These are phyloP conservation scores for Dendrocalamus latiflorus DNA, from an alignment of 202 grass and related monocot genomes.

Conservation along the genomic window DNA sequence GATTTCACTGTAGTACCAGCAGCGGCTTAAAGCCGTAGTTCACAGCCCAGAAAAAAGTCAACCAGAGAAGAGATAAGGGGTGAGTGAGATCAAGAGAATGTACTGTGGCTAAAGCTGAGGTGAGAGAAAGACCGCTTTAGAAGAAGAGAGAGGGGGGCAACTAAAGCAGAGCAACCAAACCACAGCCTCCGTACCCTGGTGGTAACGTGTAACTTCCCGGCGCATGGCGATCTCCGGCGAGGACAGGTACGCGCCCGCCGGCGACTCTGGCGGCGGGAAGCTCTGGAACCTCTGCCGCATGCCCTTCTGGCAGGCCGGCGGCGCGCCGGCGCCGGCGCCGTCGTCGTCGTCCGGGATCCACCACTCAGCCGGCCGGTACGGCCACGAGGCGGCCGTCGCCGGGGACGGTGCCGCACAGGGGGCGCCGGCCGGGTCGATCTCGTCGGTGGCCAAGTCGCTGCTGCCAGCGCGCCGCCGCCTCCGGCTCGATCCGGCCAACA, in stretches of 20 bases:
- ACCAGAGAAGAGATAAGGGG: slow-evolving; percentile 29
- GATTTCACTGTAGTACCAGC: slow-evolving; percentile 26
- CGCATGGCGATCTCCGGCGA: slow-evolving; percentile 62
- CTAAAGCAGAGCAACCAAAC: neutral
- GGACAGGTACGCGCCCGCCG: slow-evolving; percentile 39
- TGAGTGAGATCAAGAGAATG: no score
- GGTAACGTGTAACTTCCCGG: slow-evolving; percentile 24
- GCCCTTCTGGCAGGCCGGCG: slow-evolving; percentile 54
- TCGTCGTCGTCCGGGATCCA: slow-evolving; percentile 63
- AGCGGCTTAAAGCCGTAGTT: slow-evolving; percentile 24
- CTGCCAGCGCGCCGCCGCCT: slow-evolving; percentile 67
- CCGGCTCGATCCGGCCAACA: slow-evolving; percentile 77
- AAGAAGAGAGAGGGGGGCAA: slow-evolving; percentile 12
- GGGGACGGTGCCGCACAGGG: slow-evolving; percentile 29
- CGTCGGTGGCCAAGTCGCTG: slow-evolving; percentile 65
- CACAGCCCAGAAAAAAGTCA: slow-evolving; percentile 35
- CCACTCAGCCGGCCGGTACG: slow-evolving; percentile 44
- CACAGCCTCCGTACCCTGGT: slow-evolving; percentile 1
- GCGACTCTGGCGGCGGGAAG: slow-evolving; percentile 44
- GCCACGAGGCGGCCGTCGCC: slow-evolving; percentile 29
- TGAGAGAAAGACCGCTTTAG: slow-evolving; percentile 33
- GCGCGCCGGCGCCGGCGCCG: slow-evolving; percentile 14
- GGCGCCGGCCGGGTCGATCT: slow-evolving; percentile 45
- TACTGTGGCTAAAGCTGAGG: slow-evolving; percentile 38
- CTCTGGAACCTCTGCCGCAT: slow-evolving; percentile 75